Evolutionary conservation across 257 asterid species (phyloP).

Genomic region (Solanum infundibuliforme): DNA sequence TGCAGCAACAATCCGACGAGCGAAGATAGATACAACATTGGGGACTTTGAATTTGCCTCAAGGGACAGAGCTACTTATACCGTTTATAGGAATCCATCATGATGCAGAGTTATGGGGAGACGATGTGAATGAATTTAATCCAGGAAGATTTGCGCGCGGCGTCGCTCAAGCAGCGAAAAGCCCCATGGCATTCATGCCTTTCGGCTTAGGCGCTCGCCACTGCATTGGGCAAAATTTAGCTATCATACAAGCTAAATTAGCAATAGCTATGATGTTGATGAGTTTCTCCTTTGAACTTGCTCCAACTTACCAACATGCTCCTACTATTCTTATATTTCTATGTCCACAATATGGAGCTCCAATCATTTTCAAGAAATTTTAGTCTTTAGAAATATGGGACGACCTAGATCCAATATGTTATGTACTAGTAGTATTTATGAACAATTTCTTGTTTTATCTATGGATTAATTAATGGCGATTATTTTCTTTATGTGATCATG

Average conservation of each 20-base stretch:
- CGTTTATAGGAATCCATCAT: conserved; percentile 79
- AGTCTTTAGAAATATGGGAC: not conserved
- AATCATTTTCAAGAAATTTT: conserved; percentile 53
- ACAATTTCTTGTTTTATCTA: not conserved
- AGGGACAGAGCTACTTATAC: conserved; percentile 69
- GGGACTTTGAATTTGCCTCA: conserved; percentile 46
- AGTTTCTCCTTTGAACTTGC: conserved; percentile 58
- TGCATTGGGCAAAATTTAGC: conserved; percentile 91
- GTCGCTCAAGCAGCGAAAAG: conserved; percentile 59
- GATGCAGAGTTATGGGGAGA: conserved; percentile 68
- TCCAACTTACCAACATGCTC: conserved; percentile 67
- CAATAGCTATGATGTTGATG: conserved; percentile 62
- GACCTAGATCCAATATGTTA: not conserved
- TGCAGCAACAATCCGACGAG: conserved; percentile 61
- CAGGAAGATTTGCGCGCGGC: conserved; percentile 61
- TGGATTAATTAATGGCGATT: not conserved
- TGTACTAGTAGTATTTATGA: not conserved
- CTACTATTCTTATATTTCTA: conserved; percentile 49
- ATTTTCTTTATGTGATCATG: not conserved
- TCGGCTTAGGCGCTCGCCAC: conserved; percentile 72
- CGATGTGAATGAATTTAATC: conserved; percentile 74
- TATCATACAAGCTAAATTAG: conserved; percentile 63
- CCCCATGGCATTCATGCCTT: conserved; percentile 79
- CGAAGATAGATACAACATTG: conserved; percentile 39
- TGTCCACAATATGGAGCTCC: conserved; percentile 90